phyloP scores from a whole-genome alignment of 2,329 filamentous ascomycete genomes.

The Cordyceps cicadae region DNA sequence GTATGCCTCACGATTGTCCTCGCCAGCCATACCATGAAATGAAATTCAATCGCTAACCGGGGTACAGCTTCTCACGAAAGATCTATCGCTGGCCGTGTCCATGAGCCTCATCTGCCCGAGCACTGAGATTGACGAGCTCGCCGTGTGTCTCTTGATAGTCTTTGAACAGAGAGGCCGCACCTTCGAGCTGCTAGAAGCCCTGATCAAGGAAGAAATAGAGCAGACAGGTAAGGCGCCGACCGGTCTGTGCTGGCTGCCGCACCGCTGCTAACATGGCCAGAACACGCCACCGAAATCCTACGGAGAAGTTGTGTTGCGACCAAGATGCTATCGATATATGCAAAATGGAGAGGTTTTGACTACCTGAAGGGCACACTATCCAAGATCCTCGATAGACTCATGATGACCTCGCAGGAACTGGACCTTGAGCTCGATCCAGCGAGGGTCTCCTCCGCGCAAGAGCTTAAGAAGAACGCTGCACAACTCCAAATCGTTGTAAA shows the following conservation, averaged over 20 bases:
- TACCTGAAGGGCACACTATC: slow-evolving; percentile 59
- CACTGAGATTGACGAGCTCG: slow-evolving; percentile 60
- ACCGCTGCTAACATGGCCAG: slow-evolving; percentile 24
- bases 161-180: slow-evolving; percentile 58
- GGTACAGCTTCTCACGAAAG: slow-evolving; percentile 48
- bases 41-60: slow-evolving; percentile 10
- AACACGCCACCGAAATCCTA: slow-evolving; percentile 60
- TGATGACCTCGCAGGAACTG: slow-evolving; percentile 58
- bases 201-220: slow-evolving; percentile 61
- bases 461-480: slow-evolving; percentile 57
- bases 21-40: not conserved
- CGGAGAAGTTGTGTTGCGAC: slow-evolving; percentile 64
- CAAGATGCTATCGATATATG: slow-evolving; percentile 63
- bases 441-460: slow-evolving; percentile 50
- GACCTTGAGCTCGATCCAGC: slow-evolving; percentile 61
- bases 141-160: slow-evolving; percentile 59
- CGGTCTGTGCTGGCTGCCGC: too few relatives aligned
- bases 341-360: slow-evolving; percentile 59
- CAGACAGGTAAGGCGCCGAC: slow-evolving; percentile 42
- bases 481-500: slow-evolving; percentile 60
- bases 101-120: slow-evolving; percentile 60
- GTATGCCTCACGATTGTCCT: slow-evolving; percentile 24
- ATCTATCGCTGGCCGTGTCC: slow-evolving; percentile 53
- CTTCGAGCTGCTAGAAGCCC: slow-evolving; percentile 55
- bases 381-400: slow-evolving; percentile 57